Evolutionary conservation across 2,329 filamentous ascomycete species (phyloP), one percentile per base, ranked within the genome.

Genomic region (Diaporthe destruens): DNA sequence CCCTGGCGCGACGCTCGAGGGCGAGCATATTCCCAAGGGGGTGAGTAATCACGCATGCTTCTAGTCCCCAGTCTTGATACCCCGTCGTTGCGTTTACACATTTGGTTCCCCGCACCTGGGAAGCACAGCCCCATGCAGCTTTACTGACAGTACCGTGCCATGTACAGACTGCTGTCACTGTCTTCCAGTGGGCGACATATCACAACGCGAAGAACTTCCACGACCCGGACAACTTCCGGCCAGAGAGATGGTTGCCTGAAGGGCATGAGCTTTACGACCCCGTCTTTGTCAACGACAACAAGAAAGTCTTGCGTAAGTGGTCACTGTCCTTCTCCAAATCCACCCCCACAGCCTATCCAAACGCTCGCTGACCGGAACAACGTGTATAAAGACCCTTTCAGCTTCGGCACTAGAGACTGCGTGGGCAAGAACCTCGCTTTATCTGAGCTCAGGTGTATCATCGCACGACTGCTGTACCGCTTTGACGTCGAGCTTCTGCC

Each of bases 371-470:
- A 65, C 44, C 18, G 2, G 11, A 6, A 16, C 3, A 51, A 51
- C 6, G 20, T 12, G 20, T 32, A 9, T 34, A 63, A 1, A 65
- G 59, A 98, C 23, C 75, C 76, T 2, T 77, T 77, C 74, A 74
- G 71, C 66, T 68, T 68, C n/a, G 76, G 76, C 34, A 51, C 71
- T 9, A 71, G 76, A 2, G 75, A 75, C 51, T 77, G 76, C 42
- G 59, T 76, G 8, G 76, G 76, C 32, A 77, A 77, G 72, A 76
- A 75, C 54, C 66, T 79, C 2, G 82, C 82, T 0, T 79, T 79
- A 51, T 76, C 81, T 18, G 81, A 84, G 74, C 80, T 84, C 75
- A 76, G 79, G 1, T 71, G 81, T 6, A 77, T 80, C 14, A 47
- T 82, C 11, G 77, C 80, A 1, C 82, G 81, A 69, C 66, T 84